Conservation (phyloP, 139 green algal genomes). For the Asterochloris erici region DNA sequence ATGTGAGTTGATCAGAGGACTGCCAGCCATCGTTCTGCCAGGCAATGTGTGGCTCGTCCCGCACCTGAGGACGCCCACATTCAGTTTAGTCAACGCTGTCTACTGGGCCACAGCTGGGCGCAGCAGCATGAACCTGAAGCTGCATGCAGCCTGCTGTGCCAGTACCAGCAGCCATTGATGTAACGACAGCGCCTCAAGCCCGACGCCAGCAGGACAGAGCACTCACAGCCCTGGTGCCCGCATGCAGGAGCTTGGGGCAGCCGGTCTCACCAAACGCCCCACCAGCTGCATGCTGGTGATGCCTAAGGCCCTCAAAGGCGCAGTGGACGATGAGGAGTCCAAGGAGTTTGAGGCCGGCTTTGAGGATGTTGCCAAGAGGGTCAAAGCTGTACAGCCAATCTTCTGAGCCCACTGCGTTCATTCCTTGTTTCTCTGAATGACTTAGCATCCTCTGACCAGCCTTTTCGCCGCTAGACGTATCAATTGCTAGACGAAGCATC, state of each 20-base stretch:
- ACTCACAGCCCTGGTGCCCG: not conserved
- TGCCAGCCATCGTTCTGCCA: not conserved
- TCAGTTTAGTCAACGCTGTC: no score
- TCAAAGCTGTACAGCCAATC: slow-evolving; percentile 45
- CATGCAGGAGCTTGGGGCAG: slow-evolving; percentile 83
- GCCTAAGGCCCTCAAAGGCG: slow-evolving; percentile 66
- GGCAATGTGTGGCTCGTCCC: not conserved
- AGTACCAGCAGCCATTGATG: no score
- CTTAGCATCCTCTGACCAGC: no score
- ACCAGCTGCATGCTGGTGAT: slow-evolving; percentile 98
- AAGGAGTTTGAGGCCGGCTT: slow-evolving; percentile 73
- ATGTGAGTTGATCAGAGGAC: slow-evolving; percentile 39
- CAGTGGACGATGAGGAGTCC: slow-evolving; percentile 44
- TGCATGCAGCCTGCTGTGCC: no score
- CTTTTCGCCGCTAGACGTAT: no score
- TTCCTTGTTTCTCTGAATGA: no score
- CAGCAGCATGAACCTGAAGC: no score
- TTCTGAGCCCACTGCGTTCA: slow-evolving; percentile 21
- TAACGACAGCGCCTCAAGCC: no score
- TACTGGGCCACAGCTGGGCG: no score
- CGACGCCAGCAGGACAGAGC: no score
- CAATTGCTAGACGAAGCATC: no score
- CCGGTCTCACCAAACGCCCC: slow-evolving; percentile 93
- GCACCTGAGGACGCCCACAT: no score
- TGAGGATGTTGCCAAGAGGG: slow-evolving; percentile 61